phyloP scores from a whole-genome alignment of 148 eudicot genomes.

The Chenopodium album region DNA sequence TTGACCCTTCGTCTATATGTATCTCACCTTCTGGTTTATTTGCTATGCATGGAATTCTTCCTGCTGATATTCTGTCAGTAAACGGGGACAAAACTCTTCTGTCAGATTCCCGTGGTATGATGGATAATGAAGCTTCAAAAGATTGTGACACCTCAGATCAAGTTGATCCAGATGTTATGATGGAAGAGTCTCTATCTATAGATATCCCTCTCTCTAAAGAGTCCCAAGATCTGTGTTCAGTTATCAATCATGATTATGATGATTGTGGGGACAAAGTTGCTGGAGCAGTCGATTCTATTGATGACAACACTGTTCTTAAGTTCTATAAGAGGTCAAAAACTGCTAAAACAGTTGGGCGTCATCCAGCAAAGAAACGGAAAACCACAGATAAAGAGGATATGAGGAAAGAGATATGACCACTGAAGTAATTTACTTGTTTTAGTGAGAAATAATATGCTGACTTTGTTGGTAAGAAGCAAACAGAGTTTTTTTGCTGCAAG shows the following conservation, averaged over 20 bases:
- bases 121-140: constrained; percentile 30
- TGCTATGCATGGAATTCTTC: constrained; percentile 36
- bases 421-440: neutral
- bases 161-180: constrained; percentile 12
- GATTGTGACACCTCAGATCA: constrained; percentile 27
- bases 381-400: neutral
- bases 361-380: constrained; percentile 27
- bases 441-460: neutral
- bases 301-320: neutral
- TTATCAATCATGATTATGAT: constrained; percentile 21
- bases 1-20: constrained; percentile 46
- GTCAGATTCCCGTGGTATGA: constrained; percentile 22
- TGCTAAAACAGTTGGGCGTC: neutral
- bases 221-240: constrained; percentile 23
- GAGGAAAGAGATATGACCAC: constrained; percentile 22
- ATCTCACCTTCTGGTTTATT: constrained; percentile 44
- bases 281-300: neutral
- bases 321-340: constrained; percentile 19
- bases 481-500: neutral
- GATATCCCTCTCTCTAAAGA: constrained; percentile 17
- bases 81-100: constrained; percentile 28
- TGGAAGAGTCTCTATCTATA: constrained; percentile 31
- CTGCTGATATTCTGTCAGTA: constrained; percentile 27
- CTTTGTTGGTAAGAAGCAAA: neutral
- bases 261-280: neutral